phyloP scores from a whole-genome alignment of 495 filamentous ascomycete genomes.

The Xylaria flabelliformis region DNA sequence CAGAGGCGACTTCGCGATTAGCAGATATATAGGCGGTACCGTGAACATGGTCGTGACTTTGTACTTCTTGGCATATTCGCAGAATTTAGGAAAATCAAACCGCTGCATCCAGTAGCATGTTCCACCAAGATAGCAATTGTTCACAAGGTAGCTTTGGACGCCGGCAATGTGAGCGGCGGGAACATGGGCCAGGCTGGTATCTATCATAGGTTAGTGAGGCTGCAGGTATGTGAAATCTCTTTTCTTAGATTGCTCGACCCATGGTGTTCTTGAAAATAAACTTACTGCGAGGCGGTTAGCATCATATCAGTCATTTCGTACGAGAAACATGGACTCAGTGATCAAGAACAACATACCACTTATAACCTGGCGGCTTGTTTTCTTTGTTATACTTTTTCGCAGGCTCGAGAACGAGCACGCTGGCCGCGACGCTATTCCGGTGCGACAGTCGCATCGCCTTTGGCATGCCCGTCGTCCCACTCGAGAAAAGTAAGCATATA shows the following conservation, averaged over 20 bases:
- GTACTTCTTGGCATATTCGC: conserved; percentile 49
- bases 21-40: conserved; percentile 58
- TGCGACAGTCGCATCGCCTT: conserved; percentile 85
- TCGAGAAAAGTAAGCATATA: conserved; percentile 81
- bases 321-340: not conserved
- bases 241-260: not conserved
- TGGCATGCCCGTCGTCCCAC: conserved; percentile 81
- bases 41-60: conserved; percentile 56
- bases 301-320: not conserved
- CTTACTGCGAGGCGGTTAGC: conserved; percentile 15
- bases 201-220: not conserved
- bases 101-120: conserved; percentile 59
- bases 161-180: conserved; percentile 53
- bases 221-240: not conserved
- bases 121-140: conserved; percentile 48
- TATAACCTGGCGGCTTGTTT: conserved; percentile 31
- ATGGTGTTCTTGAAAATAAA: not conserved
- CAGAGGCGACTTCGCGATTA: conserved; percentile 54
- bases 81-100: conserved; percentile 53
- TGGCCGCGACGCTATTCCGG: conserved; percentile 61
- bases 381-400: conserved; percentile 23
- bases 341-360: conserved; percentile 21
- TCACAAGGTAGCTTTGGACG: conserved; percentile 52
- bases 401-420: conserved; percentile 32
- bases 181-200: conserved; percentile 57